Base-by-base conservation (phyloP, 257 asterid species). In the Fraxinus cuspidata region DNA sequence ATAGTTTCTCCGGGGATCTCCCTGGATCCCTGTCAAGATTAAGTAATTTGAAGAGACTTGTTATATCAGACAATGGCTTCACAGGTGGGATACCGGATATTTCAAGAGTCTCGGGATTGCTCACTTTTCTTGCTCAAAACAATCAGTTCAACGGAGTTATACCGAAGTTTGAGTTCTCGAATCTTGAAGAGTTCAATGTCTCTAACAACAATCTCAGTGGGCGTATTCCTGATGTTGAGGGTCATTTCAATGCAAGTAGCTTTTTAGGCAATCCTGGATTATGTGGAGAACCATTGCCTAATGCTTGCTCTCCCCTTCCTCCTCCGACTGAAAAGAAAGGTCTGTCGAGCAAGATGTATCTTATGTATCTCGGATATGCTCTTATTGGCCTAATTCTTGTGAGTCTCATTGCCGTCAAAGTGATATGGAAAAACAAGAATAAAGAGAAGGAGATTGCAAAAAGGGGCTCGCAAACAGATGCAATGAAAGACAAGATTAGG, bases 141-240 rank as follows among this genome's bases (percentile, higher is more conserved):
- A 93, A 93, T 76, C 78, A 63, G 21, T 85, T 93, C 32, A 80
- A 37, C 67, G 97, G 97, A 42, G 31, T 37, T 0, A 77, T 88
- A 70, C 94, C 97, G 0, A 28, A 42, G 1, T 88, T 93, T 16
- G 85, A 85, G 70, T 90, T 90, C 88, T 81, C 92, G 21, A 84
- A 85, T 72, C 89, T 93, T 11, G 80, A 49, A 0, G 87, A 81
- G 0, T 93, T 93, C 78, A 90, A 93, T 74, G 96, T 91, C 27
- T 91, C 97, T 7, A 71, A 83, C 86, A 93, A 91, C 80, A 83
- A 82, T 49, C 85, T 93, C 78, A 78, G 76, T 29, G 97, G 97
- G 11, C 82, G 78, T 5, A 47, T 90, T 74, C 94, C 97, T 83
- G 83, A 81, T 73, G 71, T 76, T 27, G 77, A 82, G 27, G 90